These are phyloP conservation scores for Venturia asperata DNA, from an alignment of 2,329 filamentous ascomycete genomes.

Conservation along the genomic window DNA sequence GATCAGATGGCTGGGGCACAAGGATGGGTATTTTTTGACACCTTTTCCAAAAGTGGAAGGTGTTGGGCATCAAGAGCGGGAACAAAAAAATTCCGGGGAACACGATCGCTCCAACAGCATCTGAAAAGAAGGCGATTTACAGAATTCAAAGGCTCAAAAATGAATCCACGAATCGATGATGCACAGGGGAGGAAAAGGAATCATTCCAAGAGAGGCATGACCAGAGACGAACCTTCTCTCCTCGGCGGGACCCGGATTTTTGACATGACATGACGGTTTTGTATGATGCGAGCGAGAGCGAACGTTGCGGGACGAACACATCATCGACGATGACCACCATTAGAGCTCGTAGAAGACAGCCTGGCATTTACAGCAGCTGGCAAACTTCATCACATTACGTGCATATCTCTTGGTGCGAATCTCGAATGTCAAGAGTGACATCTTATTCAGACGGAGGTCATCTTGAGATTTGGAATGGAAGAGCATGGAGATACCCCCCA, in stretches of 20 bases:
- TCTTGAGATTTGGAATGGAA: not conserved
- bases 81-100: not conserved
- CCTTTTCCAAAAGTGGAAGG: not conserved
- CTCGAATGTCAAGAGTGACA: not conserved
- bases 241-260: not conserved
- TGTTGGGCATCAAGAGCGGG: not conserved
- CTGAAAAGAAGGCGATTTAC: not conserved
- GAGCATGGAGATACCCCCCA: conserved; percentile 11
- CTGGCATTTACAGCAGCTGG: conserved; percentile 11
- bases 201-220: not conserved
- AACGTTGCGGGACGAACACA: not conserved
- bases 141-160: not conserved
- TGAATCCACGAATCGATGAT: not conserved
- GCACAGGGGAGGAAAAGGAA: not conserved
- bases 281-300: not conserved
- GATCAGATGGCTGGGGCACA: conserved; percentile 69
- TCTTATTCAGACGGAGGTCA: not conserved
- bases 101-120: not conserved
- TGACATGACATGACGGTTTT: not conserved
- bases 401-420: not conserved
- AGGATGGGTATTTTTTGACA: conserved; percentile 65
- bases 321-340: conserved; percentile 8
- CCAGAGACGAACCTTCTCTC: not conserved
- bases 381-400: conserved; percentile 14
- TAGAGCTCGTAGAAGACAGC: conserved; percentile 10